Evolutionary conservation across 1,284 basidiomycete genomes (phyloP).

Genomic region (Inonotus hispidus): DNA sequence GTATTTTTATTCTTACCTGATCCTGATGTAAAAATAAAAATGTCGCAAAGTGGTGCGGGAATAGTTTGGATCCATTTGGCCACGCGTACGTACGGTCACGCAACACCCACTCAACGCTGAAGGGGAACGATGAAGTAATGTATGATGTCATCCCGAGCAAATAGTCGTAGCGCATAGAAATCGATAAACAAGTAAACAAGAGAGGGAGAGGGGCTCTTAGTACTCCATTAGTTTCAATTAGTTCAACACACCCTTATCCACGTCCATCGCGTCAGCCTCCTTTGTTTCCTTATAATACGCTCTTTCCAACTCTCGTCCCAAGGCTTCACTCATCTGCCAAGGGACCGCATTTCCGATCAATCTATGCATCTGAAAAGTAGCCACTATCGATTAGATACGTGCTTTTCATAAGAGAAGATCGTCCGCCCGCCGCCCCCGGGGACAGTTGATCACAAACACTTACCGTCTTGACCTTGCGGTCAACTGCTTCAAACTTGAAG

Average conservation of each 20-base stretch:
- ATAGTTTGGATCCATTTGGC: not conserved
- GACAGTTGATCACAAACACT: constrained; percentile 24
- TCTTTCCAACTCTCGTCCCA: constrained; percentile 54
- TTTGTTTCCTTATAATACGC: constrained; percentile 38
- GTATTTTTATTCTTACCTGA: too few species aligned
- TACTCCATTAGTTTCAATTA: not conserved
- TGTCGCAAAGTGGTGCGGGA: not conserved
- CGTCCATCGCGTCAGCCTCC: not conserved
- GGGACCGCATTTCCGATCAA: constrained; percentile 77
- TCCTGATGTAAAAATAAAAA: too few species aligned
- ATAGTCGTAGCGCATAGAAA: not conserved
- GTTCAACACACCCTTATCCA: not conserved
- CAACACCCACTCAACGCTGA: not conserved
- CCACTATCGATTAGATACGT: not conserved
- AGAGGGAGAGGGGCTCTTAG: not conserved
- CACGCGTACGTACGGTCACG: too few species aligned
- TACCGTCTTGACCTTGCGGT: constrained; percentile 53
- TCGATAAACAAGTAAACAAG: not conserved
- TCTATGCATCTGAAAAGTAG: constrained; percentile 53
- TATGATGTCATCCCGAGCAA: not conserved
- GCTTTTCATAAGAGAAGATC: too few species aligned
- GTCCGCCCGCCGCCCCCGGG: too few species aligned
- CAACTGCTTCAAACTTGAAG: constrained; percentile 52
- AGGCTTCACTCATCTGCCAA: constrained; percentile 52
- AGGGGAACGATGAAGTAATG: not conserved